Base-by-base conservation (phyloP, 2,329 filamentous ascomycete genomes). In the Penicillium sp. region DNA sequence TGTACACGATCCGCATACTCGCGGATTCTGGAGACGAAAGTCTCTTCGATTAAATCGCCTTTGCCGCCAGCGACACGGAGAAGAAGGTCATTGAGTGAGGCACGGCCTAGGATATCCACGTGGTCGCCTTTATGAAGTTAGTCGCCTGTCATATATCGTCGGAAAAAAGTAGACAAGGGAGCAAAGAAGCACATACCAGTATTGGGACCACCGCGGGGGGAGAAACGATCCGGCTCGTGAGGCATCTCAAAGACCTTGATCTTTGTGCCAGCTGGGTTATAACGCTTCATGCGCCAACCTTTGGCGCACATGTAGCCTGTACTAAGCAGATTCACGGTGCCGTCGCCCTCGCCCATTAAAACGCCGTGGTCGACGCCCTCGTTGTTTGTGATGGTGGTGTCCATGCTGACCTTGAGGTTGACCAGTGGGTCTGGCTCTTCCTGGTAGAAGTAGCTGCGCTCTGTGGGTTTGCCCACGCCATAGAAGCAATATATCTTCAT, bases 401-500 rank as follows among this genome's bases (percentile, higher is more conserved):
- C 82, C 51, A 84, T 82, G 29, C 80, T 82, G 35, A 84, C 76
- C 47, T 77, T 77, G 17, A 77, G 66, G 19, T 83, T 86, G 7
- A 86, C 86, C n/a, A 84, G 68, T 0, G 83, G 77, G 9, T 90
- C 86, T 12, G 80, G 78, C 46, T 93, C 90, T 42, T 86, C 80
- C 33, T 89, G 88, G 76, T 99, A 99, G 73, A 90, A 99, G 73
- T 97, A 99, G 17, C 88, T 87, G 56, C 93, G 86, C 75, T 99
- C 93, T 0, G 93, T 97, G 4, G 90, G 89, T 73, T 97, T 99
- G 40, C 93, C 93, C 4, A 96, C 86, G 65, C 82, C 94, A 72
- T 99, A 97, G 79, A 99, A 97, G 77, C 94, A 97, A 77, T 93
- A 97, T 13, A 99, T 91, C 73, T 96, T 97, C 69, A 99, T 80